A percentile compares a stretch with the other conserved stretches of the same genome.
Conservation (phyloP, 2,329 filamentous ascomycete species). For the Aspergillus awamori region DNA sequence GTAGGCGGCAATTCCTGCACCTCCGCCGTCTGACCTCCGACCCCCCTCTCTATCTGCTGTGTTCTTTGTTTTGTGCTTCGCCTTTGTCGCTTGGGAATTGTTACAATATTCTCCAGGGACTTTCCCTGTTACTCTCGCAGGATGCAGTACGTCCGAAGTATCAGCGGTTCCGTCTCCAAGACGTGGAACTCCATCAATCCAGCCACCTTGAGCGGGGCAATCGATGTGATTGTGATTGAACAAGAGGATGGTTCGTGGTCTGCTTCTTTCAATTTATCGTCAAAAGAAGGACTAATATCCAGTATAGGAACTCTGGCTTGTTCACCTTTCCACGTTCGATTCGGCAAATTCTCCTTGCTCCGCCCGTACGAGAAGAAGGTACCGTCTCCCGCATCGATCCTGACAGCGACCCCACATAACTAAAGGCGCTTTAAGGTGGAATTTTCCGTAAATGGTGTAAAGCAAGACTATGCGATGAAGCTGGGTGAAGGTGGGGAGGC, state of each 20-base stretch:
- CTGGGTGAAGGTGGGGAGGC: slow-evolving; percentile 95
- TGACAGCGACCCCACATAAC: slow-evolving; percentile 5
- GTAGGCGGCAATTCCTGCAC: slow-evolving; percentile 34
- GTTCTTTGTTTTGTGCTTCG: slow-evolving; percentile 12
- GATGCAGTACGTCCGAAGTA: slow-evolving; percentile 98
- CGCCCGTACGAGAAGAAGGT: slow-evolving; percentile 94
- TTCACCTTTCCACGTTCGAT: slow-evolving; percentile 97
- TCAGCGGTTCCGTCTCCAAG: slow-evolving; percentile 94
- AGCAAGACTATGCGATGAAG: slow-evolving; percentile 97
- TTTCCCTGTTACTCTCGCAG: slow-evolving; percentile 32
- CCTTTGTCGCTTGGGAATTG: slow-evolving; percentile 11
- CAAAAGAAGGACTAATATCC: slow-evolving; percentile 5
- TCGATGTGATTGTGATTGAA: slow-evolving; percentile 98
- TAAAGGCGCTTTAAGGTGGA: slow-evolving; percentile 64
- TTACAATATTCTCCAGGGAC: slow-evolving; percentile 19
- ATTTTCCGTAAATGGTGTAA: slow-evolving; percentile 89
- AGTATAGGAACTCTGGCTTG: slow-evolving; percentile 69
- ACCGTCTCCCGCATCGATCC: slow-evolving; percentile 11
- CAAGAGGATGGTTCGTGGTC: slow-evolving; percentile 77
- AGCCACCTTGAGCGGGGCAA: slow-evolving; percentile 92
- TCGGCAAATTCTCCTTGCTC: slow-evolving; percentile 95
- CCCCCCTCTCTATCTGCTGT: slow-evolving; percentile 21
- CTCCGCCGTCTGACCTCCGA: slow-evolving; percentile 26
- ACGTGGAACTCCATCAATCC: slow-evolving; percentile 99
- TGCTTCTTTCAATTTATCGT: neutral